A percentile compares a stretch with the other conserved stretches of the same genome.
These are phyloP conservation scores for Rutstroemia sydowiana DNA, from an alignment of 2,329 filamentous ascomycete species.

Conservation along the genomic window DNA sequence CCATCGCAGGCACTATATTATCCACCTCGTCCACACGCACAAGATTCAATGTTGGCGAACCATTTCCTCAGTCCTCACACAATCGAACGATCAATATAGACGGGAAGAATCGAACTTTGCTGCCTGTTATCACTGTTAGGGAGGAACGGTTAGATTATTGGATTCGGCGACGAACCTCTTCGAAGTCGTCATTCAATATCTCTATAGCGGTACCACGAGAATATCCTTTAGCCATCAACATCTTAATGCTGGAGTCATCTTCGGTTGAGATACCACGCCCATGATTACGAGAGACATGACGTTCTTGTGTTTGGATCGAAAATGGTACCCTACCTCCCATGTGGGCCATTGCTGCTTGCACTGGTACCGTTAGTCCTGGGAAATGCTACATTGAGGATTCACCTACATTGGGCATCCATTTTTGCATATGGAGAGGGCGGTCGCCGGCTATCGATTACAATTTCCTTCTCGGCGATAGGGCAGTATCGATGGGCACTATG, in stretches of 20 bases:
- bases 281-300: too few relatives aligned
- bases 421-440: background rate
- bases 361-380: conserved; percentile 13
- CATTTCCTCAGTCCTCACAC: background rate
- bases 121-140: background rate
- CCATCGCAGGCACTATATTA: background rate
- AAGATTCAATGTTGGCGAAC: background rate
- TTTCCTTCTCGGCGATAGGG: background rate
- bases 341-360: conserved; percentile 16
- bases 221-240: background rate
- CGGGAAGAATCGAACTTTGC: background rate
- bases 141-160: background rate
- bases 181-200: background rate
- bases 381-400: background rate
- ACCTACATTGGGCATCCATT: conserved; percentile 8
- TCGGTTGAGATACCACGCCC: background rate
- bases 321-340: conserved; percentile 7
- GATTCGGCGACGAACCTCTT: background rate
- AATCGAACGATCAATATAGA: background rate
- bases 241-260: background rate
- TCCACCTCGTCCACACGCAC: background rate
- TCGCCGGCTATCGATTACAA: background rate
- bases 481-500: background rate
- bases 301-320: background rate
- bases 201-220: background rate